Percentiles rank a stretch among this genome's conserved stretches.
phyloP scores from a whole-genome alignment of 441 rosid species.

The Pelargonium fulgidum region DNA sequence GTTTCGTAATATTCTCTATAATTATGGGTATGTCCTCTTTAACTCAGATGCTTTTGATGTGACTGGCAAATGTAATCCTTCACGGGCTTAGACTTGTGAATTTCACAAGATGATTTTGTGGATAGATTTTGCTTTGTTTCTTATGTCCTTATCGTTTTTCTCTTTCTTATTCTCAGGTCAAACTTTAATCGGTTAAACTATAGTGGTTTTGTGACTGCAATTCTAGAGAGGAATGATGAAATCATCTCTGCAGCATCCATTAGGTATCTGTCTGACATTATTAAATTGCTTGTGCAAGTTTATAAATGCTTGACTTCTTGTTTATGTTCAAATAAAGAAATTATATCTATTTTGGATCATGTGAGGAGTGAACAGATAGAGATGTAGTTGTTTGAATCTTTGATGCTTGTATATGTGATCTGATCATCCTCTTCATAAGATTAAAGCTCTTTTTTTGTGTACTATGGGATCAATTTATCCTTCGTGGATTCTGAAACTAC shows the following conservation, averaged over 20 bases:
- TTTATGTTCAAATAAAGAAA: no score
- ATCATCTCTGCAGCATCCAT: slow-evolving; percentile 75
- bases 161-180: slow-evolving; percentile 45
- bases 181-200: slow-evolving; percentile 72
- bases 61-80: no score
- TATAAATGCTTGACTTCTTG: no score
- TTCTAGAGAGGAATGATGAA: slow-evolving; percentile 88
- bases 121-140: no score
- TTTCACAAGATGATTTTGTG: no score
- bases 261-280: slow-evolving; percentile 40
- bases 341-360: no score
- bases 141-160: slow-evolving; percentile 14
- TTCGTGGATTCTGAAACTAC: not conserved
- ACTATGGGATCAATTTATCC: not conserved
- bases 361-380: no score
- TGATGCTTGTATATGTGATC: no score
- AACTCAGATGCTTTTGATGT: no score
- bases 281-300: slow-evolving; percentile 6
- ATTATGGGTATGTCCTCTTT: slow-evolving; percentile 46
- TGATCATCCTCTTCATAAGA: no score
- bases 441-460: slow-evolving; percentile 2
- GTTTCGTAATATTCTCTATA: slow-evolving; percentile 77
- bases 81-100: no score
- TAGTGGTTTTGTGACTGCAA: slow-evolving; percentile 62
- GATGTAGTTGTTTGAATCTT: no score